Base-by-base conservation (phyloP, 1,284 basidiomycete species). In the Ceratobasidium sp. region DNA sequence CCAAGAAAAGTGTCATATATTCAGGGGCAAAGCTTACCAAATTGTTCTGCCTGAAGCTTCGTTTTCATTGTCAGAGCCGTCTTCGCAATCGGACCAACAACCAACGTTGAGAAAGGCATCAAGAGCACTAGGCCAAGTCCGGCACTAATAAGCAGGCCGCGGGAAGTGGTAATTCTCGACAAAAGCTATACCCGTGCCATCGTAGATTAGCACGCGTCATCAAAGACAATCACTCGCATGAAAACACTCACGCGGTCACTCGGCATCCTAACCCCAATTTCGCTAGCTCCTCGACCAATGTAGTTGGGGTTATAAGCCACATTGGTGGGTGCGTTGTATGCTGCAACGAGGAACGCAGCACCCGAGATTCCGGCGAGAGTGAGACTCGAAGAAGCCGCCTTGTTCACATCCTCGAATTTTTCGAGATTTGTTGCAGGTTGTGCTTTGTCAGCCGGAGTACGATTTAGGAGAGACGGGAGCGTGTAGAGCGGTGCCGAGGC, bases 341-440 rank as follows among this genome's bases (percentile, higher is more conserved):
- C 65, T 16, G 65, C 65, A 48, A 69, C 53, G 30, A 69, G 65
- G 39, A 69, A 69, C 39, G 65, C 32, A 18, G 26, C 53, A 36
- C 65, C 65, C 1, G 65, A 69, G 36, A 69, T 46, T 21, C 52
- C 65, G 26, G 65, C 65, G 21, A 55, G 53, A 23, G 45, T 69
- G 9, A 69, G 41, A 45, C 65, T 57, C 3, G 50, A 55, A 23
- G 65, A 34, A 26, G 53, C 65, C 2, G 65, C 65, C 53, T 69
- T 69, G 52, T 69, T 69, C 23, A 57, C 65, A 21, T 69, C 65
- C 46, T 69, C 34, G 41, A 69, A 69, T 14, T 69, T 69, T 45
- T 69, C 65, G 39, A 69, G 65, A 41, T 67, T 53, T 2, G 65
- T 55, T 3, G 65, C 65, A 45, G 65, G 65, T 23, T 53, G 65